Evolutionary conservation across 352 stramenopile species (phyloP), one percentile per base, ranked within the genome.

Genomic region (Phytophthora cactorum): DNA sequence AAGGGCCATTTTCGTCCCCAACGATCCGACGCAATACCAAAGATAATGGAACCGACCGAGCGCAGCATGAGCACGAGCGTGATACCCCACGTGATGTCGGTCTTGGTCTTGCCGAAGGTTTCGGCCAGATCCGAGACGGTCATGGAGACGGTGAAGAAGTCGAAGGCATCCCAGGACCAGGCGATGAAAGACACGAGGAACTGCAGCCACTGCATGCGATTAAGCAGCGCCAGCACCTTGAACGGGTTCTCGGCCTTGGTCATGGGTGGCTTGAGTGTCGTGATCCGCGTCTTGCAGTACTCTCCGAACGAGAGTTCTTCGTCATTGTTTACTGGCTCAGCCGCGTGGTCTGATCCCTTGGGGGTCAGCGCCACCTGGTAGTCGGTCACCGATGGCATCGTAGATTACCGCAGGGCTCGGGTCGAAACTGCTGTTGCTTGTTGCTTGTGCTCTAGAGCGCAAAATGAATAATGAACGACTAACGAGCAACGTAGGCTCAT

Each of bases 71-170:
- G 76, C 41, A 80, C 77, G 38, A 87, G 65, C 7, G 78, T 82
- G 44, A 87, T 87, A 1, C 78, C 78, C 78, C 78, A 87, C 32
- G 78, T 87, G 34, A 87, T 81, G 49, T 87, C 73, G 9, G 73
- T 71, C 41, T 82, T 82, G 36, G 63, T 68, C 51, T 79, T 79
- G 46, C 44, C 68, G 59, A 84, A 87, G 28, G 68, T 72, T 54
- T 84, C 52, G 25, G 75, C 73, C n/a, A 87, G 61, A 0, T 87
- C 78, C 5, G 76, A 81, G 53, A 87, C 53, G 0, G 78, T 87
- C 58, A 87, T 68, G 6, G 78, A 76, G 32, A 84, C 78, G 2
- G 78, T 87, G 68, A 87, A 87, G 63, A 87, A 87, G 63, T 87
- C 78, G 57, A 87, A 87, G 36, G 73, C 78, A 34, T 87, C 78